Base-by-base conservation (phyloP, 306 rosid species). In the Luffa acutangula region DNA sequence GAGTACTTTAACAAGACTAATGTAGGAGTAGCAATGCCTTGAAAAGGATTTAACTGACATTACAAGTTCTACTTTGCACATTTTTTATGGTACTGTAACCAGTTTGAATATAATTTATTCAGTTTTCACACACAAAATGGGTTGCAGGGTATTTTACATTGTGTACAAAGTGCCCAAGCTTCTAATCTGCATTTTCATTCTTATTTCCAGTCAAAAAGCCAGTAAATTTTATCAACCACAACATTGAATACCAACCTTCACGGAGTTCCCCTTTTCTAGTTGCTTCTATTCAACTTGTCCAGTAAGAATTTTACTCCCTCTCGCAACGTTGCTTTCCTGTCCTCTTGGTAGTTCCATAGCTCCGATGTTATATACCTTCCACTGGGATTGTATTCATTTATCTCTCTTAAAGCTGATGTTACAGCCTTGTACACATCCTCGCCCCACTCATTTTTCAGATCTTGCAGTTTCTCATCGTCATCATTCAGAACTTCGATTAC, bases 301-400 rank as follows among this genome's bases (percentile, higher is more conserved):
- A 81, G 76, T 56, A 84, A 41, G 52, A 36, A 62, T 10, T 14
- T 13, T 45, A 49, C 82, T 52, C 85, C 85, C 75, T 89, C 90
- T 79, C 83, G 78, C 76, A 87, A 51, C 6, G 80, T 81, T 60
- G 92, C 90, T 84, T 45, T 84, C 42, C 87, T 85, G 41, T 81
- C 87, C 21, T 84, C 77, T 37, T 78, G 80, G 79, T 46, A 72
- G 87, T 88, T 87, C 95, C 92, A 90, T 80, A 90, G 59, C 79
- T 90, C 92, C 21, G 86, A 33, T 25, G 77, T 52, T n/a, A 82
- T 48, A 60, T 90, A 90, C 78, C 89, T 84, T 83, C 91, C 95
- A 80, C 91, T 90, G 14, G 91, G 82, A 77, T 90, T 90, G 81
- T 88, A 85, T 80, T 87, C 89, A 42, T 90, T 88, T 60, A 91